Conservation (phyloP, 1,284 basidiomycete species). For the Ustilago nuda region DNA sequence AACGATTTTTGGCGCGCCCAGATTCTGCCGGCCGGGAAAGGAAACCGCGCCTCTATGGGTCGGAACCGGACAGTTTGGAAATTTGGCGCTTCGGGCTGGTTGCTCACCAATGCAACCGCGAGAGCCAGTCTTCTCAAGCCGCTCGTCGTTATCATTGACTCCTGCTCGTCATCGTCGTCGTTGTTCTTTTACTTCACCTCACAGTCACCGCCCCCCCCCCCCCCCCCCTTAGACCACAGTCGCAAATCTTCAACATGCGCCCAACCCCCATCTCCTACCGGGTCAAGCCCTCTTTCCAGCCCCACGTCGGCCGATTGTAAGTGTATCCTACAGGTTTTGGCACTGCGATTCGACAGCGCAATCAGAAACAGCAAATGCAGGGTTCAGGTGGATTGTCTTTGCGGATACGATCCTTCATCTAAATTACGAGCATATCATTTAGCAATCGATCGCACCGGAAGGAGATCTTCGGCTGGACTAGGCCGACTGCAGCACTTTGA, state of each 20-base stretch:
- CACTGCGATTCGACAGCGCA: not conserved
- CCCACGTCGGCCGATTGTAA: conserved; percentile 61
- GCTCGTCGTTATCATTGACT: conserved; percentile 1
- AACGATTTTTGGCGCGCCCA: not conserved
- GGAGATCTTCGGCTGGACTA: no score
- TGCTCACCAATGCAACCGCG: not conserved
- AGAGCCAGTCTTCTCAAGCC: conserved; percentile 15
- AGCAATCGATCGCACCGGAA: no score
- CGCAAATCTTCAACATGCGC: conserved; percentile 29
- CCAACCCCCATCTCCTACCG: conserved; percentile 42
- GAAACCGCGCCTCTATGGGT: conserved; percentile 9
- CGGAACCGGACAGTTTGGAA: conserved; percentile 44
- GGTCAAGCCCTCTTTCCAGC: conserved; percentile 61
- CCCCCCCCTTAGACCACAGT: not conserved
- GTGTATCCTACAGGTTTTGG: conserved; percentile 14
- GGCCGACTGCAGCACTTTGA: no score
- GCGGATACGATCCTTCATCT: no score
- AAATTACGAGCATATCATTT: no score
- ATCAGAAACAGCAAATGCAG: not conserved
- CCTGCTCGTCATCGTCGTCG: conserved; percentile 8
- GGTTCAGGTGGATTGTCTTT: no score
- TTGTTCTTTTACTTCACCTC: conserved; percentile 4
- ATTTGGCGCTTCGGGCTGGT: conserved; percentile 19
- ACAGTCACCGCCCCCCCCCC: not conserved
- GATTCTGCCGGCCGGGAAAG: conserved; percentile 17